A percentile compares a stretch with the other conserved stretches of the same genome.
These are phyloP conservation scores for Penicillium samsonianum DNA, from an alignment of 495 filamentous ascomycete genomes.

Conservation along the genomic window DNA sequence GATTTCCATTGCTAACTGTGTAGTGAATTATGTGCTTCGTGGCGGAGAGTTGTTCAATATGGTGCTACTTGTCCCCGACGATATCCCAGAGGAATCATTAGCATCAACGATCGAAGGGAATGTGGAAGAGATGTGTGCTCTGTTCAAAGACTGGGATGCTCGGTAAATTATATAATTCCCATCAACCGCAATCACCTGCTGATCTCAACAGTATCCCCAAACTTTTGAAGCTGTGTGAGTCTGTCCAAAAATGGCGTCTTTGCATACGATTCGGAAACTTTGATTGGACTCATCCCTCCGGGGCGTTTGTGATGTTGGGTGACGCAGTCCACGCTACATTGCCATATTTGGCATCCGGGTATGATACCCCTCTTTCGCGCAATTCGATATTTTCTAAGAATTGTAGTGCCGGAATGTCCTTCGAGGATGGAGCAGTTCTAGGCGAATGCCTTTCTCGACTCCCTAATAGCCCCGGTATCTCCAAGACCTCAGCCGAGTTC, in stretches of 20 bases:
- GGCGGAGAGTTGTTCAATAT: constrained; percentile 65
- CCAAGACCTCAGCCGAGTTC: constrained; percentile 31
- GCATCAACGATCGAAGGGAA: constrained; percentile 54
- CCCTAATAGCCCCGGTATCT: constrained; percentile 24
- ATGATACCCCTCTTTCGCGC: neutral
- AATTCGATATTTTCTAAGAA: neutral
- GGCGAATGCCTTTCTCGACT: constrained; percentile 48
- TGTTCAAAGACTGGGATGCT: constrained; percentile 62
- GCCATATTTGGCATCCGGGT: constrained; percentile 57
- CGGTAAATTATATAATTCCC: constrained; percentile 42
- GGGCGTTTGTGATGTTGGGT: constrained; percentile 59
- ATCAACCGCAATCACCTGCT: neutral
- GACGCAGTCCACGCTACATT: constrained; percentile 67
- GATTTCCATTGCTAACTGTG: neutral
- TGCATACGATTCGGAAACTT: constrained; percentile 56
- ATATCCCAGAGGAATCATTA: constrained; percentile 56
- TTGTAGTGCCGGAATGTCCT: constrained; percentile 46
- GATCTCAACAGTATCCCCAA: constrained; percentile 31
- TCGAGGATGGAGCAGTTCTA: constrained; percentile 54
- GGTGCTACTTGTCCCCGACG: constrained; percentile 68
- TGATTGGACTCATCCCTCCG: constrained; percentile 56
- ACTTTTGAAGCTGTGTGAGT: constrained; percentile 41
- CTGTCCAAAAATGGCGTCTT: constrained; percentile 66
- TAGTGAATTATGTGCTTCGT: constrained; percentile 62
- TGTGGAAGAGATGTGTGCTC: constrained; percentile 64